Base-by-base conservation (phyloP, 176 grass and related monocot species). In the Cenchrus fungigraminus region DNA sequence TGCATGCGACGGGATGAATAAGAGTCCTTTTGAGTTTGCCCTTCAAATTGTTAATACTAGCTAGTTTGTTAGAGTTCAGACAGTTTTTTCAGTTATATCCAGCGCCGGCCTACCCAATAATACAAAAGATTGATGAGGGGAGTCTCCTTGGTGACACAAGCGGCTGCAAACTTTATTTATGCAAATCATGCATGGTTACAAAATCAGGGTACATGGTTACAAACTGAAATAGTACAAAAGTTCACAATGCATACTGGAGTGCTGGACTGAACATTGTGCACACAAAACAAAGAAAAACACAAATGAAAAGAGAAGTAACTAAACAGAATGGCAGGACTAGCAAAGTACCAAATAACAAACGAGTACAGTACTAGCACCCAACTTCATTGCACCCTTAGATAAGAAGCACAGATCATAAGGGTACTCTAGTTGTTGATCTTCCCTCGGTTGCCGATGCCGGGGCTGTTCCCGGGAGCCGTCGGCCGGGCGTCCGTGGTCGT, bases 371-470 rank as follows among this genome's bases (percentile, higher is more conserved):
- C 8, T 10, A 58, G 40, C 1, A 78, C 73, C 14, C 74, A 57
- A n/a, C 50, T 84, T 42, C 20, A 43, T 66, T 56, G 61, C 7
- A 64, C n/a, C 44, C 71, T 82, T 78, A 16, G 61, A 40, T 55
- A 45, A 76, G 34, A 81, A 52, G 52, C 20, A 20, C 31, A 32
- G 31, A 32, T 32, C 31, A 32, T 32, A 32, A 32, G 31, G 60
- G 55, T 8, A 51, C 45, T 6, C 75, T 87, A 87, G 84, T 90
- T 82, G 88, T 82, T 75, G 80, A 46, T 40, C 6, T 73, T 37
- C 53, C 74, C 75, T 68, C 45, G 79, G 75, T 90, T 90, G 75
- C 89, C 89, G 22, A 90, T 84, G 9, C 89, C 89, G 8, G 89
- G 89, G 34, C 89, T 90, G 53, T 90, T 87, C 15, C 89, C 89